Evolutionary conservation across 768 basidiomycete species (phyloP).

Genomic region (Cubamyces lactineus): DNA sequence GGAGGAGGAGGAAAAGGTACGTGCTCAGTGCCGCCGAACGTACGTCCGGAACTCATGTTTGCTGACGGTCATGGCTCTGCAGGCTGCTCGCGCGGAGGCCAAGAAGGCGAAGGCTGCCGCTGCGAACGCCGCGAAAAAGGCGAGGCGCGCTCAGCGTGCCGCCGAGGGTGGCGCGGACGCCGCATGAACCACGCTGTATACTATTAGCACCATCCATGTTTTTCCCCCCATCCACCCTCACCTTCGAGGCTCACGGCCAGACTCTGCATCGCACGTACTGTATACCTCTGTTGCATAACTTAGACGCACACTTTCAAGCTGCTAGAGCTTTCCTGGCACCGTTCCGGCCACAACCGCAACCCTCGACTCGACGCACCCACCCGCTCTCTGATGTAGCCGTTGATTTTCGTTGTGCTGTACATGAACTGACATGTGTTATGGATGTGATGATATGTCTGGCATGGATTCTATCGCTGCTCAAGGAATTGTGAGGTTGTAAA

Average conservation of each 20-base stretch:
- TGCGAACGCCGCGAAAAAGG: constrained; percentile 91
- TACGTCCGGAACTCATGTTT: background rate
- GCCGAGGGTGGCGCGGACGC: constrained; percentile 12
- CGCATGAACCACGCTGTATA: constrained; percentile 1
- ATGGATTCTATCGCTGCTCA: background rate
- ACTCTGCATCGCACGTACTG: constrained; percentile 23
- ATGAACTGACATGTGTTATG: background rate
- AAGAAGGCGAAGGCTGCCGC: constrained; percentile 86
- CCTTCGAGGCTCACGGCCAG: background rate
- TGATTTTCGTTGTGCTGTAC: background rate
- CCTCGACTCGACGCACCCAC: too few species aligned
- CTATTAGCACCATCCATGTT: too few species aligned
- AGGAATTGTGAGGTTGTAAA: background rate
- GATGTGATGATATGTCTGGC: background rate
- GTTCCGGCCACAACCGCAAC: too few species aligned
- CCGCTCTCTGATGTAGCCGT: background rate
- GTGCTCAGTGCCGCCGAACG: constrained; percentile 8
- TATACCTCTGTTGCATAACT: constrained; percentile 26
- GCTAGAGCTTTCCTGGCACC: constrained; percentile 1
- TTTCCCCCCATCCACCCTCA: background rate
- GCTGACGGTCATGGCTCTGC: background rate
- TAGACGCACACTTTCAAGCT: constrained; percentile 17
- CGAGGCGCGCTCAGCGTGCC: constrained; percentile 49
- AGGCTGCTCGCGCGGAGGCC: constrained; percentile 68
- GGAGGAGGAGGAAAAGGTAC: constrained; percentile 84